Evolutionary conservation across 257 asterid genomes (phyloP).

Genomic region (Solanum ossicruentum): DNA sequence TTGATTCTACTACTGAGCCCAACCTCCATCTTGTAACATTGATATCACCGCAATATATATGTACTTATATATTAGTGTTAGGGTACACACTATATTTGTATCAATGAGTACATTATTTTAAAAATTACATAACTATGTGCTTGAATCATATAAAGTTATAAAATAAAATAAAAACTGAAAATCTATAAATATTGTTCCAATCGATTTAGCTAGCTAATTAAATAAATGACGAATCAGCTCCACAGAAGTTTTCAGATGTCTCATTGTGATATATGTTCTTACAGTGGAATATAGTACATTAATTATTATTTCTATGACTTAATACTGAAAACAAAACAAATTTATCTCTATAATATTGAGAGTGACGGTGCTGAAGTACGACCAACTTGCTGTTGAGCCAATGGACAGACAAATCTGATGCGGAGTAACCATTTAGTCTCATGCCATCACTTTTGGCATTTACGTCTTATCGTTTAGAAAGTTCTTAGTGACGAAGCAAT

Average conservation of each 20-base stretch:
- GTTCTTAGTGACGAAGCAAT: not conserved
- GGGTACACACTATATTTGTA: not conserved
- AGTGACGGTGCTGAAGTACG: conserved; percentile 19
- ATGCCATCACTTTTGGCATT: not conserved
- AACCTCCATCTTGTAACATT: not conserved
- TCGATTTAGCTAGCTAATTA: not conserved
- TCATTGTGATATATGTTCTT: not conserved
- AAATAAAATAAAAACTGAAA: not conserved
- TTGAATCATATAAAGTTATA: not conserved
- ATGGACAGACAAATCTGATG: conserved; percentile 54
- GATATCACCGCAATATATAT: not conserved
- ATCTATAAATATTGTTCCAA: not conserved
- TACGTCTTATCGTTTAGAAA: not conserved
- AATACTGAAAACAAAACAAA: not conserved
- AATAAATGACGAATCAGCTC: not conserved
- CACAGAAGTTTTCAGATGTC: not conserved
- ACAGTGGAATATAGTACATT: not conserved
- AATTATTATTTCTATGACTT: not conserved
- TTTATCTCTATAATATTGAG: not conserved
- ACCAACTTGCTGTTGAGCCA: conserved; percentile 26
- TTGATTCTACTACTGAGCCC: too few relatives aligned
- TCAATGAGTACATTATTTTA: not conserved
- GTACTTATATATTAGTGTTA: not conserved
- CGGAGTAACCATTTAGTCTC: not conserved
- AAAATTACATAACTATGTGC: not conserved